Base-by-base conservation (phyloP, 2,329 filamentous ascomycete species). In the Xylaria sp. region DNA sequence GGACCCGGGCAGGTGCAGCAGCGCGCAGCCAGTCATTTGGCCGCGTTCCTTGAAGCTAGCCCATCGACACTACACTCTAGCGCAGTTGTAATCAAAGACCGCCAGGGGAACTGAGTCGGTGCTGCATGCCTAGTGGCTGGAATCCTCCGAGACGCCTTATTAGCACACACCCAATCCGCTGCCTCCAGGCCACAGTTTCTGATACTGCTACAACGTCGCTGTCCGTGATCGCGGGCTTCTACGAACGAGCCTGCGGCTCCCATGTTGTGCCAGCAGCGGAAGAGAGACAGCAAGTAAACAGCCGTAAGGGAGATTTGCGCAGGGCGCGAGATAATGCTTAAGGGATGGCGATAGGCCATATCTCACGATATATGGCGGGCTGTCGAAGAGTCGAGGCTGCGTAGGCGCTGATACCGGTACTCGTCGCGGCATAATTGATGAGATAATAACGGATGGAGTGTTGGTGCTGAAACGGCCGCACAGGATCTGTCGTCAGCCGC, bases 71-170 rank as follows among this genome's bases (percentile, higher is more conserved):
- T 46, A 64, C 55, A 64, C 33, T 10, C 33, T 36, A 36, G 33
- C 10, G 33, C 68, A 68, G 66, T 69, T 69, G 67, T 68, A 70
- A 72, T 73, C 66, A 74, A 69, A 72, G 67, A 71, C 66, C 72
- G 71, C 72, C 72, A 36, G 33, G 68, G 71, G 70, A 63, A 66
- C 72, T 77, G 75, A 75, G 68, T 74, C 74, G 67, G 71, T 65
- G 67, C 71, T 65, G 68, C 62, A 54, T 51, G 41, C 39, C 39
- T 68, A 73, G 68, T 74, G 70, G 73, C 72, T 75, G 75, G 75
- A 73, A 73, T 73, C 72, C 71, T 73, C 75, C 75, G 75, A 75
- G 55, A 66, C 64, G 57, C 62, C 41, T 65, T 64, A 64, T 64
- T 66, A 62, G 61, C 61, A 54, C 55, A 33, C 70, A 64, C 60